Base-by-base conservation (phyloP, 441 rosid genomes). In the Eutrema salsugineum region DNA sequence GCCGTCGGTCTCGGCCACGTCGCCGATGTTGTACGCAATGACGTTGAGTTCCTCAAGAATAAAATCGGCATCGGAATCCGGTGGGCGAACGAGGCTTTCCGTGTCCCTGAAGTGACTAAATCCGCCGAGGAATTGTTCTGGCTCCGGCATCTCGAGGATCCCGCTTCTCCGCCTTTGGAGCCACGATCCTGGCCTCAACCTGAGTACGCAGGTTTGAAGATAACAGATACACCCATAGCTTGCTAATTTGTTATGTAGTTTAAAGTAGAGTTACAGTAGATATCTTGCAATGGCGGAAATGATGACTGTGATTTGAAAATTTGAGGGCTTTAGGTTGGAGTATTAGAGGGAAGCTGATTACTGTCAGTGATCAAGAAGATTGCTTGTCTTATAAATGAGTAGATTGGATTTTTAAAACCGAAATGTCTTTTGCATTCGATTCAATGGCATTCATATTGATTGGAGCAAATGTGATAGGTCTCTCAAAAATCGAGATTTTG, bases 131-230 rank as follows among this genome's bases (percentile, higher is more conserved):
- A 89, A 36, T 24, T 84, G 16, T 70, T 92, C 51, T 94, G 99
- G 98, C 89, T 94, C 16, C 82, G 89, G 40, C 78, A 84, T 59
- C 83, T 92, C 17, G 99, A 94, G 80, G 91, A 88, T 63, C 84
- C 86, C 16, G 70, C 55, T 33, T 79, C 88, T 39, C 68, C 84
- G 40, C 78, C 77, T 0, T 11, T 63, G 60, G 72, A 86, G 68
- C 77, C 83, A 15, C 76, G 61, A 44, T 58, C 82, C 54, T 90
- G 86, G 96, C 98, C 99, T 32, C 86, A 84, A 9, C 91, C 90
- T 76, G 84, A 70, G 2, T 94, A 94, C 81, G 85, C 91, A 82
- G 97, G 99, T 94, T 55, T n/a, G n/a, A n/a, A n/a, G n/a, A n/a
- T n/a, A n/a, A n/a, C n/a, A n/a, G n/a, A n/a, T n/a, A n/a, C n/a